Conservation (phyloP, 768 basidiomycete genomes). For the Cystobasidium ongulense region DNA sequence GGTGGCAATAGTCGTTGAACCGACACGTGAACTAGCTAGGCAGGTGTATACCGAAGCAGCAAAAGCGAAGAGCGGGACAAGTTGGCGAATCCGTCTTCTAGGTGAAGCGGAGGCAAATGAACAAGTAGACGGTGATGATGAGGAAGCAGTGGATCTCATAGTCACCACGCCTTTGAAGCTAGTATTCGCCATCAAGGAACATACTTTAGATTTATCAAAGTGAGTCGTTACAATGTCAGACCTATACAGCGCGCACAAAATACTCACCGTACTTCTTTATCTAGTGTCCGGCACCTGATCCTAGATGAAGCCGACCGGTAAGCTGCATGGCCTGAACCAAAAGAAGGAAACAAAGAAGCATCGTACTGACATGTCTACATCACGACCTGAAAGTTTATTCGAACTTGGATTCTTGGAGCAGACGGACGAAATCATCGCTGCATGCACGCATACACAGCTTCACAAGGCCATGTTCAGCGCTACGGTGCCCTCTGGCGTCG, state of each 20-base stretch:
- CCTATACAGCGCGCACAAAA: background rate
- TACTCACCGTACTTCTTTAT: background rate
- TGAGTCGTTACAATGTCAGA: conserved; percentile 46
- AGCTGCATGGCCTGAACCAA: background rate
- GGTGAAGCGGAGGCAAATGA: conserved; percentile 30
- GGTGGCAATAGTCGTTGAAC: conserved; percentile 65
- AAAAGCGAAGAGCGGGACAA: conserved; percentile 61
- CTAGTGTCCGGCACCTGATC: conserved; percentile 33
- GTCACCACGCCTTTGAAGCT: conserved; percentile 87
- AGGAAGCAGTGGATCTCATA: conserved; percentile 59
- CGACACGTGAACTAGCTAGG: conserved; percentile 89
- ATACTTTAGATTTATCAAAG: conserved; percentile 63
- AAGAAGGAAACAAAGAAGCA: background rate
- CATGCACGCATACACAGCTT: conserved; percentile 60
- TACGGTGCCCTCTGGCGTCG: conserved; percentile 78
- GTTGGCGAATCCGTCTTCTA: conserved; percentile 34
- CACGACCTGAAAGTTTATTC: conserved; percentile 61
- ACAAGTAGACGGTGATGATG: conserved; percentile 19
- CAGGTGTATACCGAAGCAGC: conserved; percentile 88
- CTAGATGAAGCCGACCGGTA: conserved; percentile 41
- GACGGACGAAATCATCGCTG: conserved; percentile 72
- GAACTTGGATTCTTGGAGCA: conserved; percentile 82
- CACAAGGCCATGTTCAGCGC: conserved; percentile 92
- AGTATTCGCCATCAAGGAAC: conserved; percentile 66
- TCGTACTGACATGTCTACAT: conserved; percentile 18